Percentiles rank a stretch among this genome's conserved stretches.
phyloP scores from a whole-genome alignment of 257 asterid species.

The Craterostigma plantagineum region DNA sequence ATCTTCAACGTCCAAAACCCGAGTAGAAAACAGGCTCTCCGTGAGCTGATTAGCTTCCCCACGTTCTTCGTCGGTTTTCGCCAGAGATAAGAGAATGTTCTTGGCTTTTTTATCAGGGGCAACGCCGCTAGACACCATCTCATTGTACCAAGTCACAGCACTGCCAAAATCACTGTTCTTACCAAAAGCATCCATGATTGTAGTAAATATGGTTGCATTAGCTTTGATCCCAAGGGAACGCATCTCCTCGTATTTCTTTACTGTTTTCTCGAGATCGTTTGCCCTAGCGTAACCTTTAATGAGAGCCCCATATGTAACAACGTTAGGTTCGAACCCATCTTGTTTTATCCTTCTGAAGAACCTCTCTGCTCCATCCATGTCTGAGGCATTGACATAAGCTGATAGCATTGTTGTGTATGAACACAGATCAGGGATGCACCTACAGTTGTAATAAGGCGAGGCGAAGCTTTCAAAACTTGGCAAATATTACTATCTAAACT shows the following conservation, averaged over 20 bases:
- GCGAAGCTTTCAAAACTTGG: constrained; percentile 2
- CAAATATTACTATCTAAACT: not conserved
- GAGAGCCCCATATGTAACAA: constrained; percentile 59
- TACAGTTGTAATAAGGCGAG: constrained; percentile 7
- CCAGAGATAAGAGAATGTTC: constrained; percentile 68
- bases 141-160: constrained; percentile 67
- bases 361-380: constrained; percentile 90
- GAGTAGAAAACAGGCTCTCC: constrained; percentile 13
- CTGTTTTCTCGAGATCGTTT: constrained; percentile 59
- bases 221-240: constrained; percentile 39
- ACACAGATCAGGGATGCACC: constrained; percentile 75
- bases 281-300: constrained; percentile 72
- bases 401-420: constrained; percentile 88
- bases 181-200: constrained; percentile 90
- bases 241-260: constrained; percentile 74
- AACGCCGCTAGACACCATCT: constrained; percentile 50
- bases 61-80: constrained; percentile 63
- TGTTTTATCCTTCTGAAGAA: constrained; percentile 62
- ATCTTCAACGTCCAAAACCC: constrained; percentile 5
- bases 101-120: constrained; percentile 79
- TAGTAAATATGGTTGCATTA: constrained; percentile 53
- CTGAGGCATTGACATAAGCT: constrained; percentile 70
- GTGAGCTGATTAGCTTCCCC: constrained; percentile 50
- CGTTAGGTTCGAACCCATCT: constrained; percentile 62
- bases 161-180: constrained; percentile 60